These are phyloP conservation scores for Aristolochia contorta DNA, from an alignment of 164 flowering plant genomes.

Conservation along the genomic window DNA sequence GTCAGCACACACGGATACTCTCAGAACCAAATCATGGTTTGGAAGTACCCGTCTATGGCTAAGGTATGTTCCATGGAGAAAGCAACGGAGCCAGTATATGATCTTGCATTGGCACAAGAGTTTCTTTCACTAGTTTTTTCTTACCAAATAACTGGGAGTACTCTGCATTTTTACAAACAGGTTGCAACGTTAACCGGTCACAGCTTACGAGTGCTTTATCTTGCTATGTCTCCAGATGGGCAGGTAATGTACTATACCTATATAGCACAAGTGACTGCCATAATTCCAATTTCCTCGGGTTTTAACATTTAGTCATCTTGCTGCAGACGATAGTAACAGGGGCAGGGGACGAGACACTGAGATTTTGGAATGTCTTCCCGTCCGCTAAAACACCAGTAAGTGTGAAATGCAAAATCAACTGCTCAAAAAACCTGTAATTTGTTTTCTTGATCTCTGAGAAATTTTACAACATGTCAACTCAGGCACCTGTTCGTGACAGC, in stretches of 20 bases:
- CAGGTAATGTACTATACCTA: conserved; percentile 34
- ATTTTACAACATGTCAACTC: conserved; percentile 7
- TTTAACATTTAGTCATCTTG: not conserved
- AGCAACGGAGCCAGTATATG: no score
- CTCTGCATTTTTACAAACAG: conserved; percentile 20
- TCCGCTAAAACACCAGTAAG: conserved; percentile 70
- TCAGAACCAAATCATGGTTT: conserved; percentile 96
- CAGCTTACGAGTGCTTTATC: conserved; percentile 81
- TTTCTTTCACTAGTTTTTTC: no score
- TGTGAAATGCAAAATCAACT: not conserved
- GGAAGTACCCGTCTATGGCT: conserved; percentile 91
- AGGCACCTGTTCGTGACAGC: conserved; percentile 76
- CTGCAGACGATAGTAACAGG: conserved; percentile 96
- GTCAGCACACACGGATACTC: conserved; percentile 99
- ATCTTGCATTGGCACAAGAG: no score
- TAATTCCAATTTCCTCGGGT: no score
- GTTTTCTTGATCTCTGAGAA: not conserved
- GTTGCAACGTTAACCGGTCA: conserved; percentile 97
- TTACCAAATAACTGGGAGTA: no score
- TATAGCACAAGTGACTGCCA: no score
- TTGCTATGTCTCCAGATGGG: conserved; percentile 95
- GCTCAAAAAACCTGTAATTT: not conserved
- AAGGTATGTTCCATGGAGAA: conserved; percentile 41
- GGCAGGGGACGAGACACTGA: conserved; percentile 94
- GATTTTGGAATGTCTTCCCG: conserved; percentile 97